Evolutionary conservation across 129 eudicot genomes (phyloP), one percentile per base, ranked within the genome.

Genomic region (Glebionis coronaria): DNA sequence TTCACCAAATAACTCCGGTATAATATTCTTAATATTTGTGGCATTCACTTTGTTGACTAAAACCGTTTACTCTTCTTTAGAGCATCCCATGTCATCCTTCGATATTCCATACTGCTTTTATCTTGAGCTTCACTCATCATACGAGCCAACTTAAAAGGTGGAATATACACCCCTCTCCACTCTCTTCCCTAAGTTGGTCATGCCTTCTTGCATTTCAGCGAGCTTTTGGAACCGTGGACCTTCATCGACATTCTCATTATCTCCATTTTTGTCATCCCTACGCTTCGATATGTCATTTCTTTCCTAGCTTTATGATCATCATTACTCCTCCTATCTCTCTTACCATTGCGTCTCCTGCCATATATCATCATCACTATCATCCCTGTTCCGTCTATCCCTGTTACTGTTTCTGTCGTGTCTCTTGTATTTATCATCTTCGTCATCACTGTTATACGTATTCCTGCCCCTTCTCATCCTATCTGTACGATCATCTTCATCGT

Each of bases 41-140:
- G 93, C 86, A 69, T 89, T 94, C 45, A 94, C 97, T 69, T 94
- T 94, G 75, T 94, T 94, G 52, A 94, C 99, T 52, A 89, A n/a
- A 64, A 23, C 99, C 97, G 52, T 94, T 94, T 94, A 78, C 97
- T 89, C 73, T 94, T 94, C 60, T 88, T 81, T 46, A 94, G 60
- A 0, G 99, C 99, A 75, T 94, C 99, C 97, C 99, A 94, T 1
- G 97, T 88, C 90, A 93, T 71, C 12, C 97, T 72, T 73, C 88
- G 98, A 63, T 93, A 88, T 67, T 93, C 98, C 25, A 75, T 75
- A 70, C 98, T 84, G 65, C 83, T 82, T 70, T 88, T 93, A 29
- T 93, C 97, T 75, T 93, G 66, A 19, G 86, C 79, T 11, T 83
- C 91, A 45, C 83, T 82, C 88, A 93, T 81, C 98, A 88, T 88